Base-by-base conservation (phyloP, 768 basidiomycete genomes). In the Favolaschia claudopus region DNA sequence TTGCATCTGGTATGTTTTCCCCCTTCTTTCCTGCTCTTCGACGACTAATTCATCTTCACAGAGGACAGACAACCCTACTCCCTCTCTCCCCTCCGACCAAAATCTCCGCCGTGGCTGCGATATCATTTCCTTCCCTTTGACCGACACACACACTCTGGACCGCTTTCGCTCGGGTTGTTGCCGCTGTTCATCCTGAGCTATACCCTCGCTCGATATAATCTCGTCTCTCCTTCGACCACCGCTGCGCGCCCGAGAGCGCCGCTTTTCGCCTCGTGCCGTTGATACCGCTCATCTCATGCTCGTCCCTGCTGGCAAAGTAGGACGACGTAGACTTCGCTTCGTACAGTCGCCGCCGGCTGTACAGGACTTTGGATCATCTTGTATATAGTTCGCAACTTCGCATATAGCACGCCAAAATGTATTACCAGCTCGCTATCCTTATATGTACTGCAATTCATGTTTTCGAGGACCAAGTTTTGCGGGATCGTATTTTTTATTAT, bases 81-180 rank as follows among this genome's bases (percentile, higher is more conserved):
- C 34, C 28, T 9, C 19, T 22, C 38, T 19, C 39, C 28, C 24
- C n/a, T 19, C 42, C 20, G 22, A 4, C 13, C 45, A 37, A 45
- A 34, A 33, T 28, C 13, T 20, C 49, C n/a, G n/a, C n/a, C n/a
- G n/a, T n/a, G n/a, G n/a, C n/a, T n/a, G n/a, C n/a, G n/a, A n/a
- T n/a, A n/a, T n/a, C n/a, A n/a, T n/a, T n/a, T n/a, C n/a, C n/a
- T n/a, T 12, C 27, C 34, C 10, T 40, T 32, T 31, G 31, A 13
- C 15, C 14, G 28, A 31, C 29, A 43, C 14, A 22, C 40, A 19
- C n/a, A 12, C 39, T 12, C 32, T 25, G 49, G 38, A 52, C 44
- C 47, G 53, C 53, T 22, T 15, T 44, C 46, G 61, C 61, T 63
- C 61, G 61, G 58, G 56, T 42, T 38, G 55, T 47, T 52, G 19